A percentile compares a stretch with the other conserved stretches of the same genome.
phyloP scores from a whole-genome alignment of 2,329 filamentous ascomycete species.

The Leptographium radiaticola region DNA sequence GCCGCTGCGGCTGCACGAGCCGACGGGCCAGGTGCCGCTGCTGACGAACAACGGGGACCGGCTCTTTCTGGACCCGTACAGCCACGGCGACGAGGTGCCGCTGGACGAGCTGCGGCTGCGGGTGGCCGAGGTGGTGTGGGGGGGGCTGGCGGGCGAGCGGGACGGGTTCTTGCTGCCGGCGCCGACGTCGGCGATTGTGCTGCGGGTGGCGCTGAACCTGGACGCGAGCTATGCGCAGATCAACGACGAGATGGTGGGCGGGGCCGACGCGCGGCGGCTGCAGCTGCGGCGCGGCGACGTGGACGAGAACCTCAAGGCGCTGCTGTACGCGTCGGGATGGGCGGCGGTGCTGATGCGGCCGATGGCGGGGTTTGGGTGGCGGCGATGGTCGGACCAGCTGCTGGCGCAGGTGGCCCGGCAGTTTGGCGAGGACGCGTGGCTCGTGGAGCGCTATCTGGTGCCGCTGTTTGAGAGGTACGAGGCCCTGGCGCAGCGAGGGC shows the following conservation, averaged over 20 bases:
- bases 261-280: neutral
- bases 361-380: slow-evolving; percentile 33
- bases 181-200: slow-evolving; percentile 51
- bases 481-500: slow-evolving; percentile 46
- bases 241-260: slow-evolving; percentile 25
- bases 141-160: slow-evolving; percentile 21
- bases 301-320: slow-evolving; percentile 39
- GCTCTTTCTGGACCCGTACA: slow-evolving; percentile 81
- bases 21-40: neutral
- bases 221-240: slow-evolving; percentile 47
- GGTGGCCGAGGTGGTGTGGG: slow-evolving; percentile 36
- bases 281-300: slow-evolving; percentile 28
- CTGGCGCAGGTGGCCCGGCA: slow-evolving; percentile 52
- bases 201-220: slow-evolving; percentile 72
- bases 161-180: slow-evolving; percentile 50
- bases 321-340: slow-evolving; percentile 65
- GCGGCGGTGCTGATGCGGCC: slow-evolving; percentile 45
- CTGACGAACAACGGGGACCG: slow-evolving; percentile 22
- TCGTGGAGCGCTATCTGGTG: slow-evolving; percentile 55
- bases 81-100: slow-evolving; percentile 52
- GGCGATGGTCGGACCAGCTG: slow-evolving; percentile 31
- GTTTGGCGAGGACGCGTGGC: slow-evolving; percentile 57
- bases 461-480: slow-evolving; percentile 34
- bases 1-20: neutral
- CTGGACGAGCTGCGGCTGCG: slow-evolving; percentile 43